Base-by-base conservation (phyloP, 2,329 filamentous ascomycete genomes). In the Pseudogymnoascus sp. region DNA sequence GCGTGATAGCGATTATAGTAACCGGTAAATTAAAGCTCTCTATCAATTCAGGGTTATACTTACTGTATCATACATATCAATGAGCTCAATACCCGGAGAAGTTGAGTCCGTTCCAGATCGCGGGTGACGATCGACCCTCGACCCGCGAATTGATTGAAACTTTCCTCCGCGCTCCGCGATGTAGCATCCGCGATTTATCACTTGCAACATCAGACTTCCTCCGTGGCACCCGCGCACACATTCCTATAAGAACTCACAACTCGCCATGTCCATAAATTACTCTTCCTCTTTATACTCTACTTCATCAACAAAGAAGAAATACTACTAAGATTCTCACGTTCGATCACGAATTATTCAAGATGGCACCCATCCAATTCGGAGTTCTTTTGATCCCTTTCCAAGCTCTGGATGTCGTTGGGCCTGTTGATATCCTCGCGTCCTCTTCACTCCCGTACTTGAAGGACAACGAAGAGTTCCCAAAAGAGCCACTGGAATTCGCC, bases 361-460 rank as follows among this genome's bases (percentile, higher is more conserved):
- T 69, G 67, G 62, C 68, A 30, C 63, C 67, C 25, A 60, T 70
- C 37, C 61, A 68, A 32, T 67, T 70, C 58, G 68, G 68, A 14
- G 43, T 68, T 41, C 63, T 70, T 28, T 64, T 66, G 62, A 62
- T 70, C 25, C 65, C 63, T 1, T 70, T 64, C 59, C 69, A 70
- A 63, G 61, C 62, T 11, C 9, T 70, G 20, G 69, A 70, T 35
- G 66, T 64, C 2, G 62, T 64, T 16, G 65, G 68, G 2, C 68
- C 68, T 6, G 28, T 67, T 9, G 69, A 70, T 57, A 64, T 70
- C 38, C 62, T 70, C 43, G 64, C 58, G 4, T n/a, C 25, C 16
- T 14, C 25, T 11, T 30, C 41, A 25, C n/a, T 59, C 22, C 11
- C n/a, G 1, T 30, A 59, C 47, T 5, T 54, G 16, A 54, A n/a